Percentiles rank a stretch among this genome's conserved stretches.
These are phyloP conservation scores for Coemansia sp. DNA, from an alignment of 192 early-diverging fungal genomes.

Conservation along the genomic window DNA sequence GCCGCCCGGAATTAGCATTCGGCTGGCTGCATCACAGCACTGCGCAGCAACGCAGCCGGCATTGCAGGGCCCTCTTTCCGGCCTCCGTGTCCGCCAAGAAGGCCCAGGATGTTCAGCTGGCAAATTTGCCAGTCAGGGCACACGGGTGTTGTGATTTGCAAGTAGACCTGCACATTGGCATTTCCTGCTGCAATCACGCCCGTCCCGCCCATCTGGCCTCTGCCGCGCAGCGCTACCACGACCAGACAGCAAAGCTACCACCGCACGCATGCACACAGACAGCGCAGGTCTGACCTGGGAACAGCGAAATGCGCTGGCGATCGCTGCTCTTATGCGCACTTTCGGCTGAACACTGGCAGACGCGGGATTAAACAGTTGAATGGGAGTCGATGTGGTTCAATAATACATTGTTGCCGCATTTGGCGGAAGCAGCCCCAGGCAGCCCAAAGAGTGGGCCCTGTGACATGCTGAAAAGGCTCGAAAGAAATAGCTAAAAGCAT, in stretches of 20 bases:
- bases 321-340: slow-evolving; percentile 9
- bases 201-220: background rate
- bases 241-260: background rate
- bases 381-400: background rate
- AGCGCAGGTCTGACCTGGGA: slow-evolving; percentile 8
- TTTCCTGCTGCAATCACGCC: background rate
- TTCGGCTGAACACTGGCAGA: slow-evolving; percentile 8
- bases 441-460: background rate
- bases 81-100: background rate
- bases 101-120: background rate
- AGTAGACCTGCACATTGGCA: background rate
- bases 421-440: background rate
- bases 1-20: slow-evolving; percentile 6
- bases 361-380: background rate
- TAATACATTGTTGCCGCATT: slow-evolving; percentile 9
- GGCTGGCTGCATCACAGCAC: slow-evolving; percentile 2
- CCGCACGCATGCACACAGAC: background rate
- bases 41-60: background rate
- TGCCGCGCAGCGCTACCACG: background rate
- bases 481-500: background rate
- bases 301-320: slow-evolving; percentile 10
- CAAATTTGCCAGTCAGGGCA: background rate
- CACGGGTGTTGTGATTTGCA: slow-evolving; percentile 1
- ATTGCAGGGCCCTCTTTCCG: background rate
- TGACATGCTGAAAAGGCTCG: background rate